Evolutionary conservation across 2,329 filamentous ascomycete genomes (phyloP).

Genomic region (Elsinoe perseae): DNA sequence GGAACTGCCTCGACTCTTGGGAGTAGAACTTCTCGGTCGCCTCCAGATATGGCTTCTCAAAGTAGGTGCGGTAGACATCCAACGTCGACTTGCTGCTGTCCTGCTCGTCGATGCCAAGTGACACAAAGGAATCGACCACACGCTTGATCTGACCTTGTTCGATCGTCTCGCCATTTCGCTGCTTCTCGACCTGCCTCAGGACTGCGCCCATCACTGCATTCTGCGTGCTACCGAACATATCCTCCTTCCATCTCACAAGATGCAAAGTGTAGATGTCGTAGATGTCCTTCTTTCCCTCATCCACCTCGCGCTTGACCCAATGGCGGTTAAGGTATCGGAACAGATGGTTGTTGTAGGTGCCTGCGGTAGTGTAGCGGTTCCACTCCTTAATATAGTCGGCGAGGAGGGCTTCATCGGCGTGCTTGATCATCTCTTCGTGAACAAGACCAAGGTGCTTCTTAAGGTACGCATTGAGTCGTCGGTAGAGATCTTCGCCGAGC

Average conservation of each 20-base stretch:
- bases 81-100: conserved; percentile 91
- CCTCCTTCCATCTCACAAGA: conserved; percentile 87
- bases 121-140: conserved; percentile 92
- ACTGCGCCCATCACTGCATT: conserved; percentile 91
- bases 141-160: conserved; percentile 95
- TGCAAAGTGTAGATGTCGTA: conserved; percentile 98
- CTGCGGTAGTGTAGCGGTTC: conserved; percentile 89
- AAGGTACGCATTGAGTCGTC: conserved; percentile 80
- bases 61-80: conserved; percentile 87
- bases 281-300: conserved; percentile 96
- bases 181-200: conserved; percentile 89
- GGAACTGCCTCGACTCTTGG: conserved; percentile 85
- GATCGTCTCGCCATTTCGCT: conserved; percentile 94
- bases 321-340: conserved; percentile 95
- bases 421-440: conserved; percentile 62
- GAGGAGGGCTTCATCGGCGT: conserved; percentile 83
- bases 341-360: conserved; percentile 94
- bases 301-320: conserved; percentile 98
- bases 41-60: conserved; percentile 83
- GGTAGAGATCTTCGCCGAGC: conserved; percentile 91
- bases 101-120: conserved; percentile 84
- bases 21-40: conserved; percentile 83
- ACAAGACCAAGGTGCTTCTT: conserved; percentile 66
- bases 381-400: conserved; percentile 95
- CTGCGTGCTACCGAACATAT: conserved; percentile 78